Conservation (phyloP, 2,329 filamentous ascomycete genomes). For the Aspergillus pseudoterreus region DNA sequence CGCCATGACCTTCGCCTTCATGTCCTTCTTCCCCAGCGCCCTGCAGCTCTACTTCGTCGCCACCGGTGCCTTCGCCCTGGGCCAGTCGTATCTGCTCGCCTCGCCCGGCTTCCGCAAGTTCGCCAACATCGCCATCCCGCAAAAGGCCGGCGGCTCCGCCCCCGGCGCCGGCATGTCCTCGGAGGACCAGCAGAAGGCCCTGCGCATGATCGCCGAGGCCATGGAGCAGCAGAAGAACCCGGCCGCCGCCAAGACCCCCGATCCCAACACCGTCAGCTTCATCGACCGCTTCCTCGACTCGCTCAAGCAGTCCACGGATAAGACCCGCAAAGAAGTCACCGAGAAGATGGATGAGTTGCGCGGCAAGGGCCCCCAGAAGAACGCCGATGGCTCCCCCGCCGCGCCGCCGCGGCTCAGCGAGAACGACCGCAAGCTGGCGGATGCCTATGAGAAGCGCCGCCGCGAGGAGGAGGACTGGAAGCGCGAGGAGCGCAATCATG, state of each 20-base stretch:
- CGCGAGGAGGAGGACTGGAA: constrained; percentile 29
- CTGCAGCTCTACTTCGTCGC: constrained; percentile 62
- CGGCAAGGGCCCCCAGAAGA: constrained; percentile 19
- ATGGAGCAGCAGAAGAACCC: constrained; percentile 11
- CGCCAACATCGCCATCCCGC: constrained; percentile 23
- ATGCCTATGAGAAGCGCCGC: constrained; percentile 27
- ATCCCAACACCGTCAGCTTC: constrained; percentile 13
- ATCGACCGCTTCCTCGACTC: constrained; percentile 36
- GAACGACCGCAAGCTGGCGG: constrained; percentile 29
- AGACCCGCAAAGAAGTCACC: constrained; percentile 21
- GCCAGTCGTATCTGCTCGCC: constrained; percentile 47
- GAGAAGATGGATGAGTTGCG: constrained; percentile 19
- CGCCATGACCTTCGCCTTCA: constrained; percentile 50
- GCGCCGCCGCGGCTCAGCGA: constrained; percentile 24
- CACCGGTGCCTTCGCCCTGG: constrained; percentile 33
- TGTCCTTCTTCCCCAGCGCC: constrained; percentile 52
- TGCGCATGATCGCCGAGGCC: constrained; percentile 17
- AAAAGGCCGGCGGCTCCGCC: background rate
- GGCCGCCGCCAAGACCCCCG: background rate
- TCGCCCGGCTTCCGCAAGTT: constrained; percentile 26
- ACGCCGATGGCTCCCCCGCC: constrained; percentile 17
- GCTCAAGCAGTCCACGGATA: constrained; percentile 23
- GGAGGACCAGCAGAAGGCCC: constrained; percentile 6
- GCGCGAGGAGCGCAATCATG: constrained; percentile 35
- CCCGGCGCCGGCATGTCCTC: background rate